Percentiles rank a stretch among this genome's conserved stretches.
Conservation (phyloP, 108 stramenopile genomes). For the Stephanodiscus triporus region DNA sequence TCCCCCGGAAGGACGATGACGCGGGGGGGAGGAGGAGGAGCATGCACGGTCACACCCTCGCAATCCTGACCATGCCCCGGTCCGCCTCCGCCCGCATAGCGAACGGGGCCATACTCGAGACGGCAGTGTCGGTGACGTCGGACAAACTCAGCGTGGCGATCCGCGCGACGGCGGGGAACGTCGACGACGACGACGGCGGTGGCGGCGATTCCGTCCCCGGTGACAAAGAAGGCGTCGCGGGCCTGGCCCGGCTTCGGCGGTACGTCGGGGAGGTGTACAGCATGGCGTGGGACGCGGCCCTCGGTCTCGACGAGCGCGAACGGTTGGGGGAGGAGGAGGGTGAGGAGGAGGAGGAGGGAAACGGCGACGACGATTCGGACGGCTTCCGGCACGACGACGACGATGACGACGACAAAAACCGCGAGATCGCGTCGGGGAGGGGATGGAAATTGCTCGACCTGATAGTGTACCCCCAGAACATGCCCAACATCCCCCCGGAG, state of each 20-base stretch:
- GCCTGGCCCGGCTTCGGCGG: conserved; percentile 66
- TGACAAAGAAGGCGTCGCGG: conserved; percentile 36
- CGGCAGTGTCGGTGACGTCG: conserved; percentile 59
- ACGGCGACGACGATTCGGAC: too few species aligned
- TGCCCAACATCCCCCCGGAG: conserved; percentile 87
- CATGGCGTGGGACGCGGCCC: conserved; percentile 76
- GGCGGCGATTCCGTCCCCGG: too few species aligned
- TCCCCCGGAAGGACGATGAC: too few species aligned
- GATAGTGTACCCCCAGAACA: conserved; percentile 86
- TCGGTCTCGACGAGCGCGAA: conserved; percentile 42
- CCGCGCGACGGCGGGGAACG: conserved; percentile 3
- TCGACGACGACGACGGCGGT: conserved; percentile 16
- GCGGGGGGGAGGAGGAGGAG: conserved; percentile 8
- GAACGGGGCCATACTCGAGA: conserved; percentile 85
- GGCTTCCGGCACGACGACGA: too few species aligned
- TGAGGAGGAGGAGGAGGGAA: too few species aligned
- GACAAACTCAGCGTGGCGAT: conserved; percentile 61
- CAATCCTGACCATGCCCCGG: conserved; percentile 83
- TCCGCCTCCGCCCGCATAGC: conserved; percentile 78
- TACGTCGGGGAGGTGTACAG: conserved; percentile 88
- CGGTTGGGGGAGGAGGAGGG: too few species aligned
- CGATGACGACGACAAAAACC: too few species aligned
- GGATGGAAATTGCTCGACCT: conserved; percentile 70
- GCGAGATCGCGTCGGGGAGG: too few species aligned
- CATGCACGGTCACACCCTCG: conserved; percentile 74